A percentile compares a stretch with the other conserved stretches of the same genome.
phyloP scores from a whole-genome alignment of 768 basidiomycete species.

The Amanita fuliginea region DNA sequence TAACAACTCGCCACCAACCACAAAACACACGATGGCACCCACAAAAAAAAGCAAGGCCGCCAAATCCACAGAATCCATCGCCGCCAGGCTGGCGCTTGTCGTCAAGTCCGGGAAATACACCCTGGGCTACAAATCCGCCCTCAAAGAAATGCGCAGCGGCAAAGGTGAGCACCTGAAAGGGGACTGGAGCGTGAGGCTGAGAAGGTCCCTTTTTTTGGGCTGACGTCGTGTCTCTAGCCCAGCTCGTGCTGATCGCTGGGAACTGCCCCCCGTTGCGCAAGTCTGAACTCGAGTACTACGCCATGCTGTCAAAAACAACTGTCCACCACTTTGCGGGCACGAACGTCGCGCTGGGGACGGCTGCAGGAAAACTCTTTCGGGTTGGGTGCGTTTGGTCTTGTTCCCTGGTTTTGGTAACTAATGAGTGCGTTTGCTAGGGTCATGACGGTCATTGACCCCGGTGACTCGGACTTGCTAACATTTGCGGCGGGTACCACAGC shows the following conservation, averaged over 20 bases:
- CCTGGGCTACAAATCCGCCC: constrained; percentile 94
- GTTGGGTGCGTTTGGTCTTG: constrained; percentile 55
- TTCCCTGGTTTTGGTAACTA: constrained; percentile 8
- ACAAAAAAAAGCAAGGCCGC: constrained; percentile 91
- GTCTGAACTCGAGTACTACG: constrained; percentile 99
- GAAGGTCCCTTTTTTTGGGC: constrained; percentile 80
- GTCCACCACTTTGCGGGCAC: constrained; percentile 98
- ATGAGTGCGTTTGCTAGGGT: constrained; percentile 42
- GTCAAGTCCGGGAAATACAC: constrained; percentile 99
- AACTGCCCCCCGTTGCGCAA: constrained; percentile 99
- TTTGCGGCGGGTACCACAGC: constrained; percentile 66
- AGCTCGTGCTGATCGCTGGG: constrained; percentile 96
- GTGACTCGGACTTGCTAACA: constrained; percentile 91
- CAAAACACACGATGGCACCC: constrained; percentile 60
- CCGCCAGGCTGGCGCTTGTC: constrained; percentile 86
- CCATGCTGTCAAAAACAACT: constrained; percentile 98
- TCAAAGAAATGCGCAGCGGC: constrained; percentile 97
- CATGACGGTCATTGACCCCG: constrained; percentile 93
- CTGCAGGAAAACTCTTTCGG: constrained; percentile 98
- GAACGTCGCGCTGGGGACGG: constrained; percentile 96
- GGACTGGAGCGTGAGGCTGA: constrained; percentile 98
- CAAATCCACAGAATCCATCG: constrained; percentile 90
- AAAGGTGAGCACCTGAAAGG: constrained; percentile 65
- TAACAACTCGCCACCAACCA: constrained; percentile 4
- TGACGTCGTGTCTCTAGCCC: constrained; percentile 64